phyloP scores from a whole-genome alignment of 805 yeast species.

The Starmerella apis region DNA sequence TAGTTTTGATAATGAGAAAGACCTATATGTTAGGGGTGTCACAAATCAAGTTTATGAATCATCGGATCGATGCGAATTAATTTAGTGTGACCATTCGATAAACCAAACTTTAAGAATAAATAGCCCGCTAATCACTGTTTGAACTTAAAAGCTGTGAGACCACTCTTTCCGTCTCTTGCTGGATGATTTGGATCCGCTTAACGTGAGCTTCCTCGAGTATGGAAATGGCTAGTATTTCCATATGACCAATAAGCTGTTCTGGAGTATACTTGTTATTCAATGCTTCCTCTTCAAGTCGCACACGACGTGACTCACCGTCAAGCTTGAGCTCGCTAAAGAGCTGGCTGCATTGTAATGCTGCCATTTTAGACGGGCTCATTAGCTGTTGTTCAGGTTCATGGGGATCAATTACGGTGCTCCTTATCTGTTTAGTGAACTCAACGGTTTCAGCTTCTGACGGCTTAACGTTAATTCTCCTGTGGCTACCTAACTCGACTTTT shows the following conservation, averaged over 20 bases:
- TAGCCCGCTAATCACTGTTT: not conserved
- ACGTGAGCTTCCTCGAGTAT: slow-evolving; percentile 3
- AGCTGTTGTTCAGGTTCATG: too few relatives aligned
- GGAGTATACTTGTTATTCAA: not conserved
- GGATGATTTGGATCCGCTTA: slow-evolving; percentile 6
- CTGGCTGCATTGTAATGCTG: not conserved
- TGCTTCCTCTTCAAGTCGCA: not conserved
- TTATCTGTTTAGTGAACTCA: too few relatives aligned
- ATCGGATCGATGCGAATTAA: too few relatives aligned
- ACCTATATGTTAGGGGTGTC: too few relatives aligned
- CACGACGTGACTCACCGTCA: not conserved
- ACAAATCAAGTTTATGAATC: too few relatives aligned
- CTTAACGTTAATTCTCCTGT: too few relatives aligned
- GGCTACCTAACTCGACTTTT: too few relatives aligned
- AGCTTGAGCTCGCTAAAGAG: not conserved
- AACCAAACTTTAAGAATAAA: too few relatives aligned
- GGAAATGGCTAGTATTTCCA: slow-evolving; percentile 1
- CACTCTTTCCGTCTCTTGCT: slow-evolving; percentile 9
- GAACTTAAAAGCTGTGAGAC: not conserved
- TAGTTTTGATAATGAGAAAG: too few relatives aligned
- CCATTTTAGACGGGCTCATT: not conserved
- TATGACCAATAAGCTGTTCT: not conserved
- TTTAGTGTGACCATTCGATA: too few relatives aligned
- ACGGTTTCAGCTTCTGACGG: too few relatives aligned
- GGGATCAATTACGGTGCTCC: too few relatives aligned